These are phyloP conservation scores for Claviceps sp. DNA, from an alignment of 2,329 filamentous ascomycete species.

Conservation along the genomic window DNA sequence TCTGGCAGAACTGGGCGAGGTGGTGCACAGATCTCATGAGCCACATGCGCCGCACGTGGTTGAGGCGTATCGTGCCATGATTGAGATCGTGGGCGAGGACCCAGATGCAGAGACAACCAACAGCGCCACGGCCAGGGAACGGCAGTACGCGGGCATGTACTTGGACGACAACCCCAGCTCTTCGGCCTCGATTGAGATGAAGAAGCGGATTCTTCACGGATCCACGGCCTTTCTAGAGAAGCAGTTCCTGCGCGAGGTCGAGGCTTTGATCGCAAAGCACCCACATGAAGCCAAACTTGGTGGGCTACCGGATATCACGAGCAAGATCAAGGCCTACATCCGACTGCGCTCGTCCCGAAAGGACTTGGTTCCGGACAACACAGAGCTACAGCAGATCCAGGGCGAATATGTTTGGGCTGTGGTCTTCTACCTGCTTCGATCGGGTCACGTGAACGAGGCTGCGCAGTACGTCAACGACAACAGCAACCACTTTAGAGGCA, in stretches of 20 bases:
- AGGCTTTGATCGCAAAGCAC: constrained; percentile 65
- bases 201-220: constrained; percentile 67
- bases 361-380: constrained; percentile 70
- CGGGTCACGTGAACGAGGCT: constrained; percentile 73
- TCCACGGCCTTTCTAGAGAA: constrained; percentile 70
- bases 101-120: constrained; percentile 44
- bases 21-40: constrained; percentile 58
- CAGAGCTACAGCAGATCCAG: constrained; percentile 64
- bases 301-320: constrained; percentile 74
- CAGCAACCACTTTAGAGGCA: constrained; percentile 68
- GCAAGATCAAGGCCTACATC: constrained; percentile 87
- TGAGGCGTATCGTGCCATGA: constrained; percentile 71
- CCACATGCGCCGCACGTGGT: constrained; percentile 61
- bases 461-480: constrained; percentile 74
- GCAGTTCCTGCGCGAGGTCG: constrained; percentile 66
- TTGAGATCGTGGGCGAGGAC: constrained; percentile 65
- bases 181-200: constrained; percentile 48
- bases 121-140: constrained; percentile 55
- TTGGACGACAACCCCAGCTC: constrained; percentile 61
- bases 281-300: constrained; percentile 82
- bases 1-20: constrained; percentile 59
- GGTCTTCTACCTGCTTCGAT: constrained; percentile 80
- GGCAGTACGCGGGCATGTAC: constrained; percentile 65
- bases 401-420: constrained; percentile 88
- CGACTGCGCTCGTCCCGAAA: constrained; percentile 67